Evolutionary conservation across 1,284 basidiomycete genomes (phyloP).

Genomic region (Rhodotorula sp.): DNA sequence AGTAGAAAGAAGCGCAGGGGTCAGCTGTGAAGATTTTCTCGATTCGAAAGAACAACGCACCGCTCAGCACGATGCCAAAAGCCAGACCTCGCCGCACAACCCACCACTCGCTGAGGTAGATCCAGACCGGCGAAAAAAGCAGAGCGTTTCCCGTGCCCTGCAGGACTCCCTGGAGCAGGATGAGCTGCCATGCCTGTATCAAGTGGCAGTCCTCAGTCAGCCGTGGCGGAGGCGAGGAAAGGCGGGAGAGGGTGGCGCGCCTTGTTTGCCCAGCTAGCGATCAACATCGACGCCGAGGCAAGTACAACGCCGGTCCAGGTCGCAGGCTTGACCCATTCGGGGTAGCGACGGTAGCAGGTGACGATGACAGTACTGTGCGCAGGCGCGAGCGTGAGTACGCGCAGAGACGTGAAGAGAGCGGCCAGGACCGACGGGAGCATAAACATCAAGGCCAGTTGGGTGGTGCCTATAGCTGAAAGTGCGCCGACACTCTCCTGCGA

Average conservation of each 20-base stretch:
- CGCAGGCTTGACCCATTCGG: constrained; percentile 21
- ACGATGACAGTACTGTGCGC: constrained; percentile 8
- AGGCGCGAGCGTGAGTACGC: no score
- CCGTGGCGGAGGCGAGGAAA: background rate
- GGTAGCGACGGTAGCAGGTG: constrained; percentile 29
- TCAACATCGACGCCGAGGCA: constrained; percentile 21
- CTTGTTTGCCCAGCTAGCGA: constrained; percentile 26
- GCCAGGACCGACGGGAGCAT: constrained; percentile 8
- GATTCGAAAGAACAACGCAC: no score
- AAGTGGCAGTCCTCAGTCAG: background rate
- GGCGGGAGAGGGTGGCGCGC: background rate
- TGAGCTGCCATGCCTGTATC: constrained; percentile 22
- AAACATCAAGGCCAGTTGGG: constrained; percentile 31
- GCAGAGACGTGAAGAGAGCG: background rate
- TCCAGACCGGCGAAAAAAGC: constrained; percentile 30
- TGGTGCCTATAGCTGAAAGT: constrained; percentile 20
- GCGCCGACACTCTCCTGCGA: constrained; percentile 10
- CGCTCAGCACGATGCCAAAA: no score
- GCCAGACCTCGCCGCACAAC: no score
- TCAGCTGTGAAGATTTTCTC: no score
- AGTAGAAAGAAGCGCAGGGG: no score
- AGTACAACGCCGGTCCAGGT: constrained; percentile 12
- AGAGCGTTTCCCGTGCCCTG: background rate
- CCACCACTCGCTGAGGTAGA: constrained; percentile 28
- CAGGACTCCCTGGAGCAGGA: constrained; percentile 29